A percentile compares a stretch with the other conserved stretches of the same genome.
Conservation (phyloP, 495 filamentous ascomycete species). For the Aspergillus incahuasiensis region DNA sequence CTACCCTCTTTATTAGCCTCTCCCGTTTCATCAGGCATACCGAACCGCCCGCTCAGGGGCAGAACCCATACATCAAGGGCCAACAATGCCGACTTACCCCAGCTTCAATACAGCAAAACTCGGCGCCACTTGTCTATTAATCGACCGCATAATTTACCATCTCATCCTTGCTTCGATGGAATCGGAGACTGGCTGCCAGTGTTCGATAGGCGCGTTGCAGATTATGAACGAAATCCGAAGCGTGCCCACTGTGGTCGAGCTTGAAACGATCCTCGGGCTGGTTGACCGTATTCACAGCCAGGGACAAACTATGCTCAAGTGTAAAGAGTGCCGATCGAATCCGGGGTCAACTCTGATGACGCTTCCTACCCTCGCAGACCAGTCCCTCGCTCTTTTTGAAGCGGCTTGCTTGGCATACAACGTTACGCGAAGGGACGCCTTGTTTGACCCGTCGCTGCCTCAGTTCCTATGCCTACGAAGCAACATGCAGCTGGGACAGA, state of each 20-base stretch:
- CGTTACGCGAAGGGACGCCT: conserved; percentile 20
- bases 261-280: conserved; percentile 26
- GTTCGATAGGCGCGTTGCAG: conserved; percentile 22
- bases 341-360: conserved; percentile 21
- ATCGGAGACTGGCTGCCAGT: conserved; percentile 19
- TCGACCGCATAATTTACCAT: background rate
- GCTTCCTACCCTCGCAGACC: conserved; percentile 23
- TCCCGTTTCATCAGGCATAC: background rate
- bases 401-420: conserved; percentile 29
- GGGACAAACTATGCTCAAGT: conserved; percentile 22
- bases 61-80: background rate
- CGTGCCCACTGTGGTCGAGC: conserved; percentile 25
- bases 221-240: conserved; percentile 26
- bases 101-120: background rate
- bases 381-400: conserved; percentile 29
- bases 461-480: conserved; percentile 31
- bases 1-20: conserved; percentile 6
- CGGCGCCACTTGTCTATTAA: background rate
- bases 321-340: conserved; percentile 21
- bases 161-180: conserved; percentile 11
- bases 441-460: conserved; percentile 23
- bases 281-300: conserved; percentile 26
- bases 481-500: conserved; percentile 26
- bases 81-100: conserved; percentile 3
- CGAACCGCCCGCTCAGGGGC: conserved; percentile 1